Conservation (phyloP, 495 filamentous ascomycete genomes). For the Filosporella fistucella region DNA sequence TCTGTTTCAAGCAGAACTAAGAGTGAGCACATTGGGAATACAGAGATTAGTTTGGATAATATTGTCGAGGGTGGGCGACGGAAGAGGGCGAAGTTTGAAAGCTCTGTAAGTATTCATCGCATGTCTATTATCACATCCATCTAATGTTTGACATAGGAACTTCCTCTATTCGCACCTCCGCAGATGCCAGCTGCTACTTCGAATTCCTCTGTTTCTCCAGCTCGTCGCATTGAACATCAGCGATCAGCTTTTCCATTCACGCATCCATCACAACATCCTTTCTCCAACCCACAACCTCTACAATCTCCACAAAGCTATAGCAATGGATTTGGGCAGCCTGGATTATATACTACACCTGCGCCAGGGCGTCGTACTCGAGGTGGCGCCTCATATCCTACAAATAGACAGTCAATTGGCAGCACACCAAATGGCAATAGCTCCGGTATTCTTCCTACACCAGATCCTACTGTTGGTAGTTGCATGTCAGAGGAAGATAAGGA, state of each 20-base stretch:
- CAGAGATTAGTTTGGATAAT: slow-evolving; percentile 95
- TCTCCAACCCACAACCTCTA: slow-evolving; percentile 64
- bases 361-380: slow-evolving; percentile 65
- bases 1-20: slow-evolving; percentile 70
- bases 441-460: slow-evolving; percentile 83
- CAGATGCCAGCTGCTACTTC: slow-evolving; percentile 87
- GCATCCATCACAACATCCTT: slow-evolving; percentile 66
- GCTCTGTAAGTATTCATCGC: slow-evolving; percentile 87
- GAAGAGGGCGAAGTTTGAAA: slow-evolving; percentile 96
- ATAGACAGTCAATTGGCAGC: slow-evolving; percentile 30
- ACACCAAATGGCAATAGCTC: slow-evolving; percentile 33
- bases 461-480: slow-evolving; percentile 88
- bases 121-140: slow-evolving; percentile 42
- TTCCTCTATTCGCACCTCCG: slow-evolving; percentile 89
- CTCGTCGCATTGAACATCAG: slow-evolving; percentile 62
- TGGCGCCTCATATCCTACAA: slow-evolving; percentile 45
- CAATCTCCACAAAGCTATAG: slow-evolving; percentile 77
- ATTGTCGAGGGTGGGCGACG: slow-evolving; percentile 95
- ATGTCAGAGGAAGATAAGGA: slow-evolving; percentile 99
- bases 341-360: slow-evolving; percentile 50
- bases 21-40: slow-evolving; percentile 79
- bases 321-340: slow-evolving; percentile 38
- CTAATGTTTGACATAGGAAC: slow-evolving; percentile 56
- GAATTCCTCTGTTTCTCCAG: slow-evolving; percentile 87
- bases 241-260: slow-evolving; percentile 62